Evolutionary conservation across 345 rosid species (phyloP), one percentile per base, ranked within the genome.

Genomic region (Lepidium sativum): DNA sequence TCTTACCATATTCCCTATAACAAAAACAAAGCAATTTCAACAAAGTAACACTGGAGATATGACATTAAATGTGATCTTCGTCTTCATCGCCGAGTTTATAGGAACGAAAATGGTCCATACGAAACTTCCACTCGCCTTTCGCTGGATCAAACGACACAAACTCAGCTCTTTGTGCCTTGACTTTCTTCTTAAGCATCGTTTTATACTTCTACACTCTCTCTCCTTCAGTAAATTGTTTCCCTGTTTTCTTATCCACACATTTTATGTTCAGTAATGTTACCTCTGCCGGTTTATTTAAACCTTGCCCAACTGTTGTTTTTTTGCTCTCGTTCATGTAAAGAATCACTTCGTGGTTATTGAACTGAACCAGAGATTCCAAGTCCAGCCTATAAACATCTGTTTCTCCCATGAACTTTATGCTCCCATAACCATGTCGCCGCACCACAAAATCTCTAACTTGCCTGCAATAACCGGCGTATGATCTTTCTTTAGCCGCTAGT

Each of bases 221-320:
- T 9, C 99, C 97, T 76, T 82, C 95, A 2, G 82, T 86, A 31
- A 67, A 79, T 73, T 86, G 95, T 8, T 67, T 78, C 17, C 95
- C 83, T 5, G 86, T 86, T 83, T 82, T 88, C 63, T 78, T 95
- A 67, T 88, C 96, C 2, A 84, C 60, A 79, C 95, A 95, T 72
- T 88, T 95, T 66, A 95, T 84, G 72, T 95, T 95, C 38, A 91
- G 86, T 55, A 95, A 86, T 1, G 95, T 91, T 17, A 95, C 95
- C 78, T 82, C 99, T 0, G 99, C 97, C 11, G 99, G 89, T 72
- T 95, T 95, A 67, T 95, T 95, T 15, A 95, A 83, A 54, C 97
- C 99, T 71, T 95, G 91, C 50, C 99, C 99, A 23, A 84, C 84
- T 3, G 92, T 86, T 9, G 99, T 97, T 76, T 95, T 95, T 82